Base-by-base conservation (phyloP, 768 basidiomycete genomes). In the Cubamyces sp. region DNA sequence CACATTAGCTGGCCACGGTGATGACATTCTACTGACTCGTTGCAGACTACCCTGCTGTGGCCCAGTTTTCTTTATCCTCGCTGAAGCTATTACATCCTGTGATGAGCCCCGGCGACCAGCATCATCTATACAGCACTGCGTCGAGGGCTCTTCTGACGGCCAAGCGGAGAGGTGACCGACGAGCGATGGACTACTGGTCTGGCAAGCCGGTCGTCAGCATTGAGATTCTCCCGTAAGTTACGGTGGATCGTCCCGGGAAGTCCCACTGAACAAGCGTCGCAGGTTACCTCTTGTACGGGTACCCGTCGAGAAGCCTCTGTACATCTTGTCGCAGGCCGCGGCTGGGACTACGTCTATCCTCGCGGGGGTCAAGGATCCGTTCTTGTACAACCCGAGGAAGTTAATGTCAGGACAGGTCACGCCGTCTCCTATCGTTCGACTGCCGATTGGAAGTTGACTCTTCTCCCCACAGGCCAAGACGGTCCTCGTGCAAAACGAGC, bases 351-450 rank as follows among this genome's bases (percentile, higher is more conserved):
- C 75, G 26, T 81, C 87, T 2, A 78, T 88, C 50, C 74, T 89
- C 3, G 77, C 80, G 45, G 87, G 87, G 3, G 77, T 79, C 30
- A 84, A 81, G 21, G 91, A 95, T 71, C 89, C 92, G 1, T 98
- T 98, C 75, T 77, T 98, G 60, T 97, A 97, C 73, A 95, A 98
- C 72, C 96, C 96, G 2, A 80, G 96, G 60, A 87, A 83, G 70
- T 74, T 82, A 7, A 74, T 78, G 43, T 76, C 80, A 30, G 79
- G 79, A 16, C 87, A 87, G 80, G 90, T 92, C 45, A 69, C 79
- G 65, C 28, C 8, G 5, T 47, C 54, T 43, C 58, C 5, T 12
- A 41, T 5, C 23, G 7, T 23, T 49, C n/a, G 5, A 16, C 6
- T 41, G 25, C 19, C n/a, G 5, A 28, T 19, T 5, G 5, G n/a